A percentile compares a stretch with the other conserved stretches of the same genome.
Conservation (phyloP, 345 rosid genomes). For the Corymbia maculata region DNA sequence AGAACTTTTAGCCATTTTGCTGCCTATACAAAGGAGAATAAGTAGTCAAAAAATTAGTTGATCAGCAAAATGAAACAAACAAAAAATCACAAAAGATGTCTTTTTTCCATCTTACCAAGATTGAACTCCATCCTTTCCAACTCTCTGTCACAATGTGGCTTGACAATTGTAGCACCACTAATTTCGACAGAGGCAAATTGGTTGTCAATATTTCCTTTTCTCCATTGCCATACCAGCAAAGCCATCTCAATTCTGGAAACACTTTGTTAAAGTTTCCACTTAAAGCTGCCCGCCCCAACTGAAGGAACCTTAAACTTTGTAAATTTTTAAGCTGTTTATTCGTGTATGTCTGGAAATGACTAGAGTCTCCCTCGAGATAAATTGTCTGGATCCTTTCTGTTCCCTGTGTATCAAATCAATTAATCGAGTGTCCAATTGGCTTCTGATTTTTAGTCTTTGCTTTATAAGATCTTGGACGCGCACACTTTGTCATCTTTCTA, state of each 20-base stretch:
- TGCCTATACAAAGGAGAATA: background rate
- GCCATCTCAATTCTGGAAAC: background rate
- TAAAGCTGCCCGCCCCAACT: accelerated
- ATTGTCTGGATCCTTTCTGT: too few relatives aligned
- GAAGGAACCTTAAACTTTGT: background rate
- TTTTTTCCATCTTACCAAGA: background rate
- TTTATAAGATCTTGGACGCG: too few relatives aligned
- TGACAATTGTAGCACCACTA: background rate
- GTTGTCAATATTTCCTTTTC: accelerated
- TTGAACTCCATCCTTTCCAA: background rate
- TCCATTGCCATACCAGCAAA: background rate
- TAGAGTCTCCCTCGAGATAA: too few relatives aligned
- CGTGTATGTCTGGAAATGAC: background rate
- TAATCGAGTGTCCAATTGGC: too few relatives aligned
- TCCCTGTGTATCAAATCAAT: too few relatives aligned
- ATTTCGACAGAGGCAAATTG: background rate
- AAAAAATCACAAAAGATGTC: background rate
- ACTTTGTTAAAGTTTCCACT: background rate
- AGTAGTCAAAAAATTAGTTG: background rate
- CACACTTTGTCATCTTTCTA: too few relatives aligned
- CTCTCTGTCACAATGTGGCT: accelerated
- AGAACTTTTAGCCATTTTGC: background rate
- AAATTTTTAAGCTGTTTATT: background rate
- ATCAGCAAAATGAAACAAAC: background rate
- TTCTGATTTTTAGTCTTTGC: too few relatives aligned